Percentiles rank a stretch among this genome's conserved stretches.
These are phyloP conservation scores for Pyrenophora tritici-repentis DNA, from an alignment of 2,329 filamentous ascomycete species.

Conservation along the genomic window DNA sequence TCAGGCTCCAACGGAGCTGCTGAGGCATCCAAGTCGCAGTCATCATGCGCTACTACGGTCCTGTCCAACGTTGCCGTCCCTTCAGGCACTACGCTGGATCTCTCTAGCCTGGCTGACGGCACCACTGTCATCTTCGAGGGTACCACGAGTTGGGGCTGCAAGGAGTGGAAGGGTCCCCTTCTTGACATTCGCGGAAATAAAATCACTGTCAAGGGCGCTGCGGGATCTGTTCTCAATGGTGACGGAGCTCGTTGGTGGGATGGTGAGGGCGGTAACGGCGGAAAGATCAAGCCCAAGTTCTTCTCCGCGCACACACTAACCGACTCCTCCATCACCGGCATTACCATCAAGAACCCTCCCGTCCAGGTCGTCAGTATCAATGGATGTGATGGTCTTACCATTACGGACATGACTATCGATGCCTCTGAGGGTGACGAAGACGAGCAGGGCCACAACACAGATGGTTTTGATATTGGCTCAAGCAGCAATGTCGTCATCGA, in stretches of 20 bases:
- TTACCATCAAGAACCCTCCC: conserved; percentile 60
- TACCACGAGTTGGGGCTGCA: conserved; percentile 67
- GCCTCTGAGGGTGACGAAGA: conserved; percentile 58
- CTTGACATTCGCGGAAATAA: conserved; percentile 62
- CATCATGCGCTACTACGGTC: conserved; percentile 59
- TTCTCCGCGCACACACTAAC: conserved; percentile 60
- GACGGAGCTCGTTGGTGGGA: conserved; percentile 61
- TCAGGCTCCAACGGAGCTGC: conserved; percentile 51
- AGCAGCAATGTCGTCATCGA: conserved; percentile 56
- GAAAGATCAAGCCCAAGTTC: conserved; percentile 56
- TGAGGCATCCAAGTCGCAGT: conserved; percentile 54
- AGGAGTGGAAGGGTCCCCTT: conserved; percentile 68
- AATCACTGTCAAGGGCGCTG: conserved; percentile 63
- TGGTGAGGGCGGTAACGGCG: conserved; percentile 52
- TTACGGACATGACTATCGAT: conserved; percentile 60
- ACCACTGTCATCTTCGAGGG: conserved; percentile 66
- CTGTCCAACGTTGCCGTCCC: conserved; percentile 62
- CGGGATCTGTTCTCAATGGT: conserved; percentile 60
- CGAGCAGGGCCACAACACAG: conserved; percentile 55
- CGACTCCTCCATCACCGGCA: conserved; percentile 54
- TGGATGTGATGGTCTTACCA: conserved; percentile 48
- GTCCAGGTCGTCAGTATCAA: conserved; percentile 59
- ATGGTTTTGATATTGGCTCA: conserved; percentile 61
- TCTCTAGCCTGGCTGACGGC: conserved; percentile 57
- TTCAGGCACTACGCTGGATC: conserved; percentile 61